A percentile compares a stretch with the other conserved stretches of the same genome.
Conservation (phyloP, 495 filamentous ascomycete genomes). For the Oleoguttula mirabilis region DNA sequence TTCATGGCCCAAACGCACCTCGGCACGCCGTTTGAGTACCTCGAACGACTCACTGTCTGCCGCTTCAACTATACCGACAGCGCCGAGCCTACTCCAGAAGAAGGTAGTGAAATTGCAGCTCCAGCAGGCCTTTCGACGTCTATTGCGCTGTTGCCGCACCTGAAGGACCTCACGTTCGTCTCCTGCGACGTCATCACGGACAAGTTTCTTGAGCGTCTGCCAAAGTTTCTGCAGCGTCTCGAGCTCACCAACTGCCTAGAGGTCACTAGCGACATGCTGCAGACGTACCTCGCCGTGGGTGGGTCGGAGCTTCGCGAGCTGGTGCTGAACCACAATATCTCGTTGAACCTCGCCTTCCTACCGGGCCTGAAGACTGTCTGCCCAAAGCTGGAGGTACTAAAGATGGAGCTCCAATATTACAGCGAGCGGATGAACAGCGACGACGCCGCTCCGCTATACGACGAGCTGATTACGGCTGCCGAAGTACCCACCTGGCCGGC, state of each 20-base stretch:
- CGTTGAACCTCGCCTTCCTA: slow-evolving; percentile 61
- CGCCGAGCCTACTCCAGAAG: slow-evolving; percentile 1
- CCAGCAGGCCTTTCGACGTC: slow-evolving; percentile 35
- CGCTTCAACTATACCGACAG: slow-evolving; percentile 9
- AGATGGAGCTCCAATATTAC: slow-evolving; percentile 61
- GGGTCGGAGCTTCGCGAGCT: slow-evolving; percentile 52
- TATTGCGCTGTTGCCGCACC: slow-evolving; percentile 45
- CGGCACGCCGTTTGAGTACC: slow-evolving; percentile 43
- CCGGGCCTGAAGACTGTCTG: slow-evolving; percentile 48
- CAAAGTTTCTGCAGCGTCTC: slow-evolving; percentile 48
- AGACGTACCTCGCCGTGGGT: slow-evolving; percentile 46
- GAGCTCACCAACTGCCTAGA: slow-evolving; percentile 65
- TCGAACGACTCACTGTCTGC: slow-evolving; percentile 27
- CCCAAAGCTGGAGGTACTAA: slow-evolving; percentile 53
- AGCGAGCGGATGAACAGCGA: slow-evolving; percentile 41
- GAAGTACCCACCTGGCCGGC: slow-evolving; percentile 66
- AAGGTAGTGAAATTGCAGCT: not conserved
- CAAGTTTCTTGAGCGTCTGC: slow-evolving; percentile 47
- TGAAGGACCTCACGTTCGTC: slow-evolving; percentile 54
- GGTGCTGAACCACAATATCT: slow-evolving; percentile 61
- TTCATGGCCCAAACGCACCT: slow-evolving; percentile 44
- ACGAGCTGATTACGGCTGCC: slow-evolving; percentile 42
- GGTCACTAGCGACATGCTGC: slow-evolving; percentile 46
- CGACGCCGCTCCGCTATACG: slow-evolving; percentile 61
- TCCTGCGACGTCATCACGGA: slow-evolving; percentile 53